These are phyloP conservation scores for Phalaenopsis aphrodite DNA, from an alignment of 106 monocot species.

Conservation along the genomic window DNA sequence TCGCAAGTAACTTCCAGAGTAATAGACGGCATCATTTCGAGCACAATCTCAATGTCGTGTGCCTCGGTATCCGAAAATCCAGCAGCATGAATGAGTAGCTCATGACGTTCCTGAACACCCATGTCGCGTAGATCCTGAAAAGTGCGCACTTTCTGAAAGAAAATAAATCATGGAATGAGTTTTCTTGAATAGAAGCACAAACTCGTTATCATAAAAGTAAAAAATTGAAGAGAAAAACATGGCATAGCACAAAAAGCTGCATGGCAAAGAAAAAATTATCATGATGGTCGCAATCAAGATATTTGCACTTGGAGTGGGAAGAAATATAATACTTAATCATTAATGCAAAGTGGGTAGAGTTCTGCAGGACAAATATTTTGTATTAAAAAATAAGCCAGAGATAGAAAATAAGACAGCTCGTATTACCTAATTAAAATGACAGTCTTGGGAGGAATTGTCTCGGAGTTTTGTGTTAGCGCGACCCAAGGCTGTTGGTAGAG, in stretches of 20 bases:
- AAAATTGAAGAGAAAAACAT: not conserved
- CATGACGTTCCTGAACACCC: conserved; percentile 48
- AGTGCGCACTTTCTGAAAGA: conserved; percentile 65
- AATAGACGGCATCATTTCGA: conserved; percentile 79
- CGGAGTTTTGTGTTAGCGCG: too few species aligned
- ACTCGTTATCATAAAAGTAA: not conserved
- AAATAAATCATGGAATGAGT: not conserved
- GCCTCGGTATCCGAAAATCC: conserved; percentile 55
- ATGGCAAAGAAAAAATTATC: not conserved
- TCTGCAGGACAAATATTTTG: not conserved
- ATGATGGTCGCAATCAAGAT: too few species aligned
- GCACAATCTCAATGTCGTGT: conserved; percentile 54
- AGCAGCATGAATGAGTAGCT: conserved; percentile 55
- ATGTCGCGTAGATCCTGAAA: conserved; percentile 74
- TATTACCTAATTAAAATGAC: too few species aligned
- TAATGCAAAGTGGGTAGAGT: too few species aligned
- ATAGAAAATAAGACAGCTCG: too few species aligned
- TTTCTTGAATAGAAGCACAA: not conserved
- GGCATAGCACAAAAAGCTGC: not conserved
- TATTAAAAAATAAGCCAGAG: not conserved
- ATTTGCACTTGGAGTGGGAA: too few species aligned
- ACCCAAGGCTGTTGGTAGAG: too few species aligned
- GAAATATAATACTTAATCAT: too few species aligned
- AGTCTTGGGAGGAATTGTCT: too few species aligned
- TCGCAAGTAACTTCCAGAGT: conserved; percentile 69